Evolutionary conservation across 2,329 filamentous ascomycete genomes (phyloP).

Genomic region (Leptoxyphium fumago): DNA sequence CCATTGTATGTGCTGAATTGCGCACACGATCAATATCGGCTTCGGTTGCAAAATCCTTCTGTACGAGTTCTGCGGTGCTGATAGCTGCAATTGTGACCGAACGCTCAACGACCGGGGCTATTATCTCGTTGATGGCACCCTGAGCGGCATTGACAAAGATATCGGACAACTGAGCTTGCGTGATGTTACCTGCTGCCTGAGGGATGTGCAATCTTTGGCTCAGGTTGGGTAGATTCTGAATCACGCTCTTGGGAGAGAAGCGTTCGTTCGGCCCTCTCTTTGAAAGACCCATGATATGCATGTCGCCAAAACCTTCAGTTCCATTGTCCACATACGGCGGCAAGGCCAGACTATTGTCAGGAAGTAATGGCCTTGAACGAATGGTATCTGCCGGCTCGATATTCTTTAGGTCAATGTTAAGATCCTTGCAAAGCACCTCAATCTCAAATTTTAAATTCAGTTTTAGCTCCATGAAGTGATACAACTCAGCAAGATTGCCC

Average conservation of each 20-base stretch:
- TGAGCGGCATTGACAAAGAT: constrained; percentile 80
- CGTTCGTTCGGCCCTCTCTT: constrained; percentile 50
- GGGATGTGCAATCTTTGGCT: constrained; percentile 67
- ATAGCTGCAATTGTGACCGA: constrained; percentile 97
- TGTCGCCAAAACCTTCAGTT: constrained; percentile 66
- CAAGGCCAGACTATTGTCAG: constrained; percentile 18
- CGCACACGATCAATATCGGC: constrained; percentile 76
- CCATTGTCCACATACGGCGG: constrained; percentile 32
- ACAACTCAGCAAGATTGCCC: constrained; percentile 78
- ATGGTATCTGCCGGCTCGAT: constrained; percentile 82
- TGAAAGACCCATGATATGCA: constrained; percentile 53
- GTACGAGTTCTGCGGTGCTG: constrained; percentile 85
- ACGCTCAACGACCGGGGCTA: constrained; percentile 89
- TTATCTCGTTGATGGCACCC: constrained; percentile 87
- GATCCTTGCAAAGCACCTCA: constrained; percentile 85
- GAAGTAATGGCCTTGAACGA: constrained; percentile 45
- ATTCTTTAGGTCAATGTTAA: constrained; percentile 81
- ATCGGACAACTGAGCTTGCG: constrained; percentile 47
- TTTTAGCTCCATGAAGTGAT: constrained; percentile 84
- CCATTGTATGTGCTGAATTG: constrained; percentile 80
- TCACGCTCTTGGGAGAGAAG: constrained; percentile 63
- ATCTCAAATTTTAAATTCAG: constrained; percentile 98
- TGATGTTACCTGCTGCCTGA: constrained; percentile 59
- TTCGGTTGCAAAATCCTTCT: constrained; percentile 93
- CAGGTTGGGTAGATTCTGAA: constrained; percentile 71